Conservation (phyloP, 371 early-diverging fungal genomes). For the Batkoa obscura region DNA sequence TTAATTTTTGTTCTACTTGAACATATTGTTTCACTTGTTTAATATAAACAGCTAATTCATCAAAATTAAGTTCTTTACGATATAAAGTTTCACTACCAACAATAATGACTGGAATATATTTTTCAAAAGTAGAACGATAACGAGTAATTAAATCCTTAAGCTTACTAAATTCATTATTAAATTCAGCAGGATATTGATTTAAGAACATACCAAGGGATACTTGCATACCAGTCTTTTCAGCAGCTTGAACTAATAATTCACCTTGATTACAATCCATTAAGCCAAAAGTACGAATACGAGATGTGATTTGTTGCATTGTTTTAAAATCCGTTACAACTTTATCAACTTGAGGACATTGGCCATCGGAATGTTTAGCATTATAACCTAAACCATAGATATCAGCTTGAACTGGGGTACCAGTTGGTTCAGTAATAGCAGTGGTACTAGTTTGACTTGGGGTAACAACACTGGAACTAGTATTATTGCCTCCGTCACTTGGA, state of each 20-base stretch:
- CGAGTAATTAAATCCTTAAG: background rate
- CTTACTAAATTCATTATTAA: slow-evolving; percentile 4
- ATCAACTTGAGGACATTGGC: background rate
- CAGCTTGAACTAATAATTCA: slow-evolving; percentile 3
- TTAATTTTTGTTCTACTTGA: background rate
- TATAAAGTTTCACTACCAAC: slow-evolving; percentile 4
- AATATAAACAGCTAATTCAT: background rate
- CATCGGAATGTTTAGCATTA: slow-evolving; percentile 5
- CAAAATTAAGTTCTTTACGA: slow-evolving; percentile 3
- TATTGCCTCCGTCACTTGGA: background rate
- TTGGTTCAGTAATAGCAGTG: background rate
- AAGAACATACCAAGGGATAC: slow-evolving; percentile 5
- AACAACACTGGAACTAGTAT: background rate
- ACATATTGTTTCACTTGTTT: background rate
- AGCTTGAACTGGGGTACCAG: background rate
- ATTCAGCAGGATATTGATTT: background rate
- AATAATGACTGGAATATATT: background rate
- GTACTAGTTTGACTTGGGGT: background rate
- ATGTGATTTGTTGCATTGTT: background rate
- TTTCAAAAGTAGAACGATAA: slow-evolving; percentile 3
- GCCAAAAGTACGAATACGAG: slow-evolving; percentile 4
- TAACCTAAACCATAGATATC: slow-evolving; percentile 2
- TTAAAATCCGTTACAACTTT: slow-evolving; percentile 5
- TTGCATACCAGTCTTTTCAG: background rate
- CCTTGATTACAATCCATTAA: slow-evolving; percentile 5